These are phyloP conservation scores for Kitagawia praeruptora DNA, from an alignment of 129 eudicot species.

Conservation along the genomic window DNA sequence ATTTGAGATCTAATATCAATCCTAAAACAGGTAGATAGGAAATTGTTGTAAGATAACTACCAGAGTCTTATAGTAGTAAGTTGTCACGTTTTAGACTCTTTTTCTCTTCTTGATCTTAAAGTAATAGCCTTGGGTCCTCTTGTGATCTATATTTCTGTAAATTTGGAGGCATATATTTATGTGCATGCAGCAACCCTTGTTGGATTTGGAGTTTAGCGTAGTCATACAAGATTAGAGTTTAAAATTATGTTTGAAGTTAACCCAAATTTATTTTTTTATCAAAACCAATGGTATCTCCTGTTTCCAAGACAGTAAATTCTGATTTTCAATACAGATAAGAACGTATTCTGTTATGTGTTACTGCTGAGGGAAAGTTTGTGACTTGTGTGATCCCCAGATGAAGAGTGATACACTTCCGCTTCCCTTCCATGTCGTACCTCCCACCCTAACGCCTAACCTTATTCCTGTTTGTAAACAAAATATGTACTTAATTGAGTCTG, in stretches of 20 bases:
- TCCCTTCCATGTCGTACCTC: no score
- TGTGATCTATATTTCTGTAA: background rate
- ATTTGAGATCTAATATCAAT: no score
- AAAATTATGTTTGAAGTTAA: no score
- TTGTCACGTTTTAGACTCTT: no score
- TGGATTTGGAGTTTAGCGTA: background rate
- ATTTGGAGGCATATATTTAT: background rate
- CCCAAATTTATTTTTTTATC: background rate
- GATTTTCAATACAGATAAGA: background rate
- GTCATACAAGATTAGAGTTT: background rate
- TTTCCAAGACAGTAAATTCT: background rate
- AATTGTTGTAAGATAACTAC: no score
- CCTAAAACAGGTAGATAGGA: no score
- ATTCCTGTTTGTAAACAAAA: background rate
- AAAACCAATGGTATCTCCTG: background rate
- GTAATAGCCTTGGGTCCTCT: background rate
- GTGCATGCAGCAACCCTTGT: background rate
- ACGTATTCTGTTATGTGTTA: background rate
- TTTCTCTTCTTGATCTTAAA: background rate
- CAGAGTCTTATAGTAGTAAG: no score
- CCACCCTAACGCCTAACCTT: background rate
- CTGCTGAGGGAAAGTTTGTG: background rate
- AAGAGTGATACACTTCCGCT: background rate
- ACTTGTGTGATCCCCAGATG: background rate
- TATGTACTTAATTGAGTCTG: background rate